These are phyloP conservation scores for Fusarium neocosmosporiellum DNA, from an alignment of 2,329 filamentous ascomycete species.

Conservation along the genomic window DNA sequence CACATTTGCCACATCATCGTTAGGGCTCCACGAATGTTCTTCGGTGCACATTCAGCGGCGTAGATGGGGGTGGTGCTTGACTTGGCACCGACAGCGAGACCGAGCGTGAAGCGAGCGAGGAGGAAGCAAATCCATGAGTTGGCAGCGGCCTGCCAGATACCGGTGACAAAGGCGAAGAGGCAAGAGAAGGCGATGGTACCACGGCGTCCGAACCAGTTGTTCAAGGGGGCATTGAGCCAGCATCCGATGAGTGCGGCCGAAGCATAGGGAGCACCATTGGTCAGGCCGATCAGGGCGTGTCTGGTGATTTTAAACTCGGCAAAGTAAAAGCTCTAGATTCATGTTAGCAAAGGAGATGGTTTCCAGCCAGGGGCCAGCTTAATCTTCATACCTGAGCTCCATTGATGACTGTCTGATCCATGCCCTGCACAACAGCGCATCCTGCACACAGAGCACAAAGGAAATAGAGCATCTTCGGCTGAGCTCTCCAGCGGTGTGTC, in stretches of 20 bases:
- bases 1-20: conserved; percentile 78
- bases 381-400: conserved; percentile 55
- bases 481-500: conserved; percentile 66
- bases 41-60: conserved; percentile 76
- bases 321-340: conserved; percentile 49
- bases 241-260: conserved; percentile 56
- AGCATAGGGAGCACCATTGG: conserved; percentile 67
- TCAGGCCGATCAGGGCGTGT: conserved; percentile 56
- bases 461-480: conserved; percentile 55
- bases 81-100: conserved; percentile 76
- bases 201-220: conserved; percentile 69
- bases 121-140: conserved; percentile 69
- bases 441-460: conserved; percentile 64
- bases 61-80: conserved; percentile 75
- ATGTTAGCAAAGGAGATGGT: conserved; percentile 1
- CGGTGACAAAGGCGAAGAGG: conserved; percentile 59
- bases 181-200: conserved; percentile 73
- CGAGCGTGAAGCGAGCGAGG: conserved; percentile 72
- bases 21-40: conserved; percentile 74
- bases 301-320: conserved; percentile 48
- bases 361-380: background rate
- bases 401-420: conserved; percentile 72
- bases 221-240: conserved; percentile 58
- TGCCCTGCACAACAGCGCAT: conserved; percentile 66
- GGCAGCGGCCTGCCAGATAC: conserved; percentile 57